Base-by-base conservation (phyloP, 441 rosid species). In the Erysimum cheiri region DNA sequence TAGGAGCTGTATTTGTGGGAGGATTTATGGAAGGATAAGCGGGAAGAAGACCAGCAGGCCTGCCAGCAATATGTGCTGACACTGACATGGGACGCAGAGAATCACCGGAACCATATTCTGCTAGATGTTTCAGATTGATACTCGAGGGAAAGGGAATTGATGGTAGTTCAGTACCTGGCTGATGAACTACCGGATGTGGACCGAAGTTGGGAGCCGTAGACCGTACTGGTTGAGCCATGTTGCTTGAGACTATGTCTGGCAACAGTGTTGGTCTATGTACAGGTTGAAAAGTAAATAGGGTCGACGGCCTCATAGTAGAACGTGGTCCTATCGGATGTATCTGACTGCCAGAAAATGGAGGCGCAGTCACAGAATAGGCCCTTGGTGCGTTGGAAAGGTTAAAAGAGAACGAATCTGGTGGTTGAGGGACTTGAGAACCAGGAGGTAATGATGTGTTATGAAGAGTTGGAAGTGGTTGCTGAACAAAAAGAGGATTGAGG, bases 401-500 rank as follows among this genome's bases (percentile, higher is more conserved):
- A 74, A 84, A 78, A 56, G 79, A 80, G 55, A 76, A 77, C 55
- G 70, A 40, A 64, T 78, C 82, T 40, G 85, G 74, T 64, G 78
- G 72, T 19, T 73, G 73, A 32, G 71, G 69, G 46, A 65, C 74
- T 64, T 84, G 88, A 44, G 82, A 73, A 59, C 81, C 67, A 14
- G 78, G 68, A 19, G 75, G 81, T 69, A 72, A 49, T 46, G 84
- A 69, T 43, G 82, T 61, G 73, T 72, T 80, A 33, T 60, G 89
- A 70, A 74, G 69, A 58, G 50, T 10, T 44, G 85, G 77, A 80
- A 64, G 77, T 60, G 77, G 76, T 40, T 65, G 90, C 74, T 87
- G 81, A 49, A 87, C 84, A 70, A 84, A 85, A 35, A 73, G 60
- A 37, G 84, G 81, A 60, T 86, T 69, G 67, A 64, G 61, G 75